These are phyloP conservation scores for Parathielavia appendiculata DNA, from an alignment of 495 filamentous ascomycete species.

Conservation along the genomic window DNA sequence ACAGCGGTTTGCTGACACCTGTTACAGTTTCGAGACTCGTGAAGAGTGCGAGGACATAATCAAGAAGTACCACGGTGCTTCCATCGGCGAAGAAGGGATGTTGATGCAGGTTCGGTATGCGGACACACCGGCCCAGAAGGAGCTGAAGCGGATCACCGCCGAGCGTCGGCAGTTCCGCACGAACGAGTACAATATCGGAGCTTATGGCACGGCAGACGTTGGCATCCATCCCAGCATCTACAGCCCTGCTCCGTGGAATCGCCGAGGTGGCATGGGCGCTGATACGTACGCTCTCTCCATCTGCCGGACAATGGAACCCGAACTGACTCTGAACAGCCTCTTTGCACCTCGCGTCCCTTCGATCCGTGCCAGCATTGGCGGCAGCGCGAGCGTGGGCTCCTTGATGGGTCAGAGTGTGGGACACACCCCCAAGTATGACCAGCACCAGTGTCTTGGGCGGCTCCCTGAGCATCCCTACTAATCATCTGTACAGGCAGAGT, in stretches of 20 bases:
- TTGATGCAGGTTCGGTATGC: constrained; percentile 92
- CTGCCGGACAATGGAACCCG: not conserved
- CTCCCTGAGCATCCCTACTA: constrained; percentile 24
- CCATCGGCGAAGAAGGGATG: constrained; percentile 64
- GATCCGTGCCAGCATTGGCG: constrained; percentile 17
- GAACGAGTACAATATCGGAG: constrained; percentile 81
- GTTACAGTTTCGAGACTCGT: constrained; percentile 71
- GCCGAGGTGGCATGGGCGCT: constrained; percentile 25
- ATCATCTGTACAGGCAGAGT: constrained; percentile 30
- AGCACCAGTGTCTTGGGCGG: not conserved
- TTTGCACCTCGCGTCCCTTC: constrained; percentile 26
- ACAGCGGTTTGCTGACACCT: constrained; percentile 22
- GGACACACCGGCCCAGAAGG: constrained; percentile 92
- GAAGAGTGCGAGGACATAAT: constrained; percentile 85
- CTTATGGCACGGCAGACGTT: constrained; percentile 52
- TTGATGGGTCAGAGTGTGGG: constrained; percentile 18
- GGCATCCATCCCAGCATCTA: constrained; percentile 45
- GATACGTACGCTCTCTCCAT: constrained; percentile 19
- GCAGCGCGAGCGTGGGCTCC: constrained; percentile 18
- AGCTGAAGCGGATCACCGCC: constrained; percentile 88
- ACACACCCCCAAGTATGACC: constrained; percentile 29
- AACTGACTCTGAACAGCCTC: constrained; percentile 24
- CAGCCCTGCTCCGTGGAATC: constrained; percentile 34
- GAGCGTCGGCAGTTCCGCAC: constrained; percentile 89
- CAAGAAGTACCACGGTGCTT: constrained; percentile 68